Base-by-base conservation (phyloP, 2,329 filamentous ascomycete species). In the Alternaria arborescens region DNA sequence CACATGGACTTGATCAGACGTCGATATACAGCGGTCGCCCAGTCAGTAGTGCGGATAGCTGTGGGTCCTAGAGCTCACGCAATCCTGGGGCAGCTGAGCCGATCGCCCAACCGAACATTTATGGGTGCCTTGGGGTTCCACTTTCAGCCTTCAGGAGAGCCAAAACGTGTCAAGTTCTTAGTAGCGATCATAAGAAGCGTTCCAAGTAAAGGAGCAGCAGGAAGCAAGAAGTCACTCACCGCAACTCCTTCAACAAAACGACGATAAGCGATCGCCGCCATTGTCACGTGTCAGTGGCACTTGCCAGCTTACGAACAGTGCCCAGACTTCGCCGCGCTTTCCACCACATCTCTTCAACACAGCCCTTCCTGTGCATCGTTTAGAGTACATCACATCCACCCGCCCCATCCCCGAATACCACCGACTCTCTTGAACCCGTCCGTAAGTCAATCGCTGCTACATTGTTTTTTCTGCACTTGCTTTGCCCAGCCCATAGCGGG, bases 351-450 rank as follows among this genome's bases (percentile, higher is more conserved):
- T 76, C 72, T 73, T 75, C 74, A 71, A 70, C 73, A 72, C 75
- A 74, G 74, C 71, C 75, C 67, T 71, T 73, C 72, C 71, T 71
- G 74, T 73, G 74, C 75, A 77, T 76, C 75, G 74, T 71, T 76
- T 77, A 78, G 71, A 78, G 70, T 71, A 69, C 76, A 73, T 72
- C 72, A 73, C 74, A 69, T 71, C 68, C 68, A 69, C 71, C 64
- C 67, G 66, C 71, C 66, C 71, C 75, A 77, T 77, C 73, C 66
- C 70, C 69, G 73, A 73, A 71, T 65, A 70, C 72, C 61, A 62
- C 71, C 59, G 68, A 60, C 69, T 69, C 73, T 77, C 73, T 77
- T 76, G 74, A 74, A 72, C 75, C 68, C 53, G 58, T 36, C 59
- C 65, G 76, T 78, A 78, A 78, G 76, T 78, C 61, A 62, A 64